A percentile compares a stretch with the other conserved stretches of the same genome.
Evolutionary conservation across 345 rosid genomes (phyloP).

Genomic region (Streptanthus diversifolius): DNA sequence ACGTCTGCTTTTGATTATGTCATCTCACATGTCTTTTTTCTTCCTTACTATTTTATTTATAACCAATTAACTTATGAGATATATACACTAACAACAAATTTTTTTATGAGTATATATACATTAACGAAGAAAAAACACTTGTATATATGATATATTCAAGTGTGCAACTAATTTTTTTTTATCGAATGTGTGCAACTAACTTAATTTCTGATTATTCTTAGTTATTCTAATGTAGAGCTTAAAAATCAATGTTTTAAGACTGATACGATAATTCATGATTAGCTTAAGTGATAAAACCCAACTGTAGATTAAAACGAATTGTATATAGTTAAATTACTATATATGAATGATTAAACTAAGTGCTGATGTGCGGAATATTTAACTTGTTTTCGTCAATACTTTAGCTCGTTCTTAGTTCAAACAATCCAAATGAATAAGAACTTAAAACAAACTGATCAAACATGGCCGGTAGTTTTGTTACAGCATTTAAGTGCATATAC

Average conservation of each 20-base stretch:
- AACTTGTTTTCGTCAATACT: too few species aligned
- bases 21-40: not conserved
- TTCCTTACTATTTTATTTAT: not conserved
- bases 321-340: not conserved
- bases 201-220: not conserved
- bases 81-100: not conserved
- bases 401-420: too few species aligned
- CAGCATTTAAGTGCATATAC: not conserved
- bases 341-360: not conserved
- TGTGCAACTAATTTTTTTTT: too few species aligned
- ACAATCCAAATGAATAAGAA: too few species aligned
- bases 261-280: not conserved
- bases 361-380: too few species aligned
- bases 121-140: not conserved
- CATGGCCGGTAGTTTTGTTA: not conserved
- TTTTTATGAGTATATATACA: not conserved
- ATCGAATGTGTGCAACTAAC: not conserved
- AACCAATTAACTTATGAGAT: not conserved
- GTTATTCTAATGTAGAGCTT: not conserved
- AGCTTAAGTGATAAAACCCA: not conserved
- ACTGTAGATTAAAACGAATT: not conserved
- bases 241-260: not conserved
- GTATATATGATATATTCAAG: too few species aligned
- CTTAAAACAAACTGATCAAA: not conserved
- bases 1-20: constrained; percentile 1